A percentile compares a stretch with the other conserved stretches of the same genome.
Evolutionary conservation across 73 alveolate genomes (phyloP).

Genomic region (Paramecium sonneborni): DNA sequence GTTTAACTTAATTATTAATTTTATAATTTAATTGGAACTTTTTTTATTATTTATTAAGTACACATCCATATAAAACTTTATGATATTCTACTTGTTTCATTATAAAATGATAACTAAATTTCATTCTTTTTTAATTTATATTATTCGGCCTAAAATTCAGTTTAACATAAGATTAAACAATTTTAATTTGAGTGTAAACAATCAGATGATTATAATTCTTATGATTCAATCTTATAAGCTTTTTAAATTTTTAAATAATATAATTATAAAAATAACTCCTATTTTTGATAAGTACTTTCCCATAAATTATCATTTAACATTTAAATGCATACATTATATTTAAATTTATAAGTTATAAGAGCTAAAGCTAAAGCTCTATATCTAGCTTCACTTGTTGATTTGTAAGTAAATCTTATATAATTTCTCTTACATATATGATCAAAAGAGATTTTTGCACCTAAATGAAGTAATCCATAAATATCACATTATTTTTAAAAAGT

Average conservation of each 20-base stretch:
- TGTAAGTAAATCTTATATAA: constrained; percentile 1
- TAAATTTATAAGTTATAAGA: constrained; percentile 39
- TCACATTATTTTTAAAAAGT: background rate
- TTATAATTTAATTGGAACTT: background rate
- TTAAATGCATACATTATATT: background rate
- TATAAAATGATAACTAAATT: background rate
- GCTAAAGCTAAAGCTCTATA: constrained; percentile 31
- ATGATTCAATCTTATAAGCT: constrained; percentile 11
- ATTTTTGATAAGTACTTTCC: background rate
- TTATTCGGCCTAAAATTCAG: background rate
- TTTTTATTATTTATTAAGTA: background rate
- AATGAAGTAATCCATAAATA: background rate
- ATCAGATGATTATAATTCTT: background rate
- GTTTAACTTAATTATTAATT: background rate
- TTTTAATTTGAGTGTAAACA: background rate
- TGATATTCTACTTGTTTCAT: background rate
- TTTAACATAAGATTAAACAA: background rate
- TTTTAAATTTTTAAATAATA: background rate
- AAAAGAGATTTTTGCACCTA: background rate
- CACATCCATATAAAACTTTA: background rate
- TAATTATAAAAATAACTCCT: background rate
- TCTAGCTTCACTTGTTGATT: constrained; percentile 38
- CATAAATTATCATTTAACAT: background rate
- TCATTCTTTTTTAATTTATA: background rate
- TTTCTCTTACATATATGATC: background rate